A percentile compares a stretch with the other conserved stretches of the same genome.
These are phyloP conservation scores for Akebia trifoliata DNA, from an alignment of 164 flowering plant species.

Conservation along the genomic window DNA sequence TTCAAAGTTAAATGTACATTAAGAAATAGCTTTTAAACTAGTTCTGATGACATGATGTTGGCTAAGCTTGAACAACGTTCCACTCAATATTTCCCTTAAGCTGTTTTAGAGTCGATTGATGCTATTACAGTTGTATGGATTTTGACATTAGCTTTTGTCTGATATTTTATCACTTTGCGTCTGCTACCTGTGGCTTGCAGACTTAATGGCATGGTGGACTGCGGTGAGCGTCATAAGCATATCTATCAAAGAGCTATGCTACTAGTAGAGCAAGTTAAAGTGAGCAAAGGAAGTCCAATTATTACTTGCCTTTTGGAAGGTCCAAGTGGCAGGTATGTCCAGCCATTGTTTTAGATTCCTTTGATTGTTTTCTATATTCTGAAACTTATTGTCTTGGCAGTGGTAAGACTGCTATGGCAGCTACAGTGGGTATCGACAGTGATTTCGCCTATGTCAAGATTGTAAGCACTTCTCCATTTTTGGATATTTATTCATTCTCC, in stretches of 20 bases:
- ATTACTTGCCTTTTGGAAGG: slow-evolving; percentile 94
- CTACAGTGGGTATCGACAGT: slow-evolving; percentile 93
- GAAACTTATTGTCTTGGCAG: slow-evolving; percentile 37
- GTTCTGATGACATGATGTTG: too few relatives aligned
- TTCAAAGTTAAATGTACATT: not conserved
- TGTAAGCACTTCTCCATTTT: slow-evolving; percentile 43
- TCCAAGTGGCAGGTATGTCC: slow-evolving; percentile 77
- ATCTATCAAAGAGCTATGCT: slow-evolving; percentile 81
- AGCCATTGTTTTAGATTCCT: not conserved
- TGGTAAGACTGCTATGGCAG: slow-evolving; percentile 94
- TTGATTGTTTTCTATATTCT: not conserved
- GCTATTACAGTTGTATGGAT: not conserved
- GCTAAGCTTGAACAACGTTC: too few relatives aligned
- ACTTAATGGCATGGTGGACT: slow-evolving; percentile 82
- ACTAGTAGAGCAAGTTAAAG: slow-evolving; percentile 94
- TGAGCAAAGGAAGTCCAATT: slow-evolving; percentile 87
- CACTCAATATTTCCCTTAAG: too few relatives aligned
- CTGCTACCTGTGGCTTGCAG: slow-evolving; percentile 29
- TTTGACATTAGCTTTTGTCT: not conserved
- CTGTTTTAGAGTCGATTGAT: too few relatives aligned
- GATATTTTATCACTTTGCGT: not conserved
- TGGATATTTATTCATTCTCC: not conserved
- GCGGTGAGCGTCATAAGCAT: slow-evolving; percentile 77
- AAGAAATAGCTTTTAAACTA: not conserved
- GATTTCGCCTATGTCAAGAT: slow-evolving; percentile 93